These are phyloP conservation scores for Sistotremastrum niveocremeum DNA, from an alignment of 768 basidiomycete genomes.

Conservation along the genomic window DNA sequence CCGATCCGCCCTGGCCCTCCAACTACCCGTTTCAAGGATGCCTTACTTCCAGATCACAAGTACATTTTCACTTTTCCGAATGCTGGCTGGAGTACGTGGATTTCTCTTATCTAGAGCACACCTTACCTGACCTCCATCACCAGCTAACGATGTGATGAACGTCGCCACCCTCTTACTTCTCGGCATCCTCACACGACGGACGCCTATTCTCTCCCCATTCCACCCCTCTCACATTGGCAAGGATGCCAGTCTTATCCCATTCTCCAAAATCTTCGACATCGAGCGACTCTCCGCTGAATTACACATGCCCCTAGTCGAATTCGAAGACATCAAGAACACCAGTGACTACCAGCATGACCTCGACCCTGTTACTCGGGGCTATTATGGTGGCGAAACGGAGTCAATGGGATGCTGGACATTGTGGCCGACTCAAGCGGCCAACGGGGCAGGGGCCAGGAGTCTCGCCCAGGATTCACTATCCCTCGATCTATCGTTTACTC, in stretches of 20 bases:
- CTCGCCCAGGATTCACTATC: too few species aligned
- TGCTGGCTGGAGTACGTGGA: constrained; percentile 10
- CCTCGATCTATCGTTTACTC: too few species aligned
- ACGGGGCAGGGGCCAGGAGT: too few species aligned
- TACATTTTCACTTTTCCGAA: constrained; percentile 11
- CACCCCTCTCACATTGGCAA: constrained; percentile 25
- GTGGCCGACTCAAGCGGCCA: constrained; percentile 11
- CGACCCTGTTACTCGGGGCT: too few species aligned
- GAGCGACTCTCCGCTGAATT: constrained; percentile 22
- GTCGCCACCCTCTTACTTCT: constrained; percentile 27
- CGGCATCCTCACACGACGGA: constrained; percentile 23
- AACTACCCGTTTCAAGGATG: too few species aligned
- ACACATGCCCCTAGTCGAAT: constrained; percentile 26
- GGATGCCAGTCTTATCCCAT: constrained; percentile 19
- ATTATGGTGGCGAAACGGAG: constrained; percentile 16
- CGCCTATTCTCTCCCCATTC: constrained; percentile 28
- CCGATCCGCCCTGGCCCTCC: too few species aligned
- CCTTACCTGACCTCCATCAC: neutral
- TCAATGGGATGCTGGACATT: constrained; percentile 30
- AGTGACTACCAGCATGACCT: constrained; percentile 18
- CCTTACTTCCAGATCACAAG: neutral
- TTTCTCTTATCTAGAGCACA: neutral
- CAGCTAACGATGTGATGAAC: constrained; percentile 13
- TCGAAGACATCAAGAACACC: constrained; percentile 27
- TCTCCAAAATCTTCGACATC: constrained; percentile 30